Evolutionary conservation across 192 early-diverging fungal genomes (phyloP).

Genomic region (Geranomyces michiganensis): DNA sequence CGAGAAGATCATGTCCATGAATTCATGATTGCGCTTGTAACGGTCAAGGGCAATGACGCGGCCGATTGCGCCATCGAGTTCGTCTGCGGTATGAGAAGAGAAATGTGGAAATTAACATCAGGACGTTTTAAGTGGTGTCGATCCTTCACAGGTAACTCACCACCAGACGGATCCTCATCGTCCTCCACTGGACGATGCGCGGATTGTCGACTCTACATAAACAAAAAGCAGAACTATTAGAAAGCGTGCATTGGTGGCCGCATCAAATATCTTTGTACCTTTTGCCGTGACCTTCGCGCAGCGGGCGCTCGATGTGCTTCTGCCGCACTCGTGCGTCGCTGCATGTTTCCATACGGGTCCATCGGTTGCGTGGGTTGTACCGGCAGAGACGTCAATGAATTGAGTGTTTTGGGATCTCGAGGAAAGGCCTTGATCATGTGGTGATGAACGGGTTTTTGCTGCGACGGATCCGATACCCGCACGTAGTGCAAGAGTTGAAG

Average conservation of each 20-base stretch:
- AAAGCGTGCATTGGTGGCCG: too few species aligned
- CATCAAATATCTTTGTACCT: too few species aligned
- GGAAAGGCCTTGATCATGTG: constrained; percentile 30
- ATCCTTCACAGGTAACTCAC: constrained; percentile 14
- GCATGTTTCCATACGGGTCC: background rate
- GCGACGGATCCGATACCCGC: constrained; percentile 19
- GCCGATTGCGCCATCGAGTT: constrained; percentile 30
- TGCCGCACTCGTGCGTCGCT: background rate
- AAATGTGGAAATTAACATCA: background rate
- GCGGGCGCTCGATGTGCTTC: background rate
- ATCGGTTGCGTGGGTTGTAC: background rate
- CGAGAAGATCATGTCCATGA: constrained; percentile 50
- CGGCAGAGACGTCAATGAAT: background rate
- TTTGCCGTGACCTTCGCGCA: background rate
- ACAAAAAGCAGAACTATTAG: too few species aligned
- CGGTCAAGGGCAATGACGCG: constrained; percentile 42
- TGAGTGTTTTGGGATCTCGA: constrained; percentile 20
- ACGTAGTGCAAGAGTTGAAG: constrained; percentile 44
- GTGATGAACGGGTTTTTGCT: constrained; percentile 25
- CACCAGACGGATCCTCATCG: constrained; percentile 22
- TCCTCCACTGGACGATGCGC: constrained; percentile 3
- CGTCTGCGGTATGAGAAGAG: constrained; percentile 27
- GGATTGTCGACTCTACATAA: background rate
- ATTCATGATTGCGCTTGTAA: constrained; percentile 52
- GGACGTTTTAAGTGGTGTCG: too few species aligned